Conservation (phyloP, 805 yeast species). For the Hanseniaspora jakobsenii region DNA sequence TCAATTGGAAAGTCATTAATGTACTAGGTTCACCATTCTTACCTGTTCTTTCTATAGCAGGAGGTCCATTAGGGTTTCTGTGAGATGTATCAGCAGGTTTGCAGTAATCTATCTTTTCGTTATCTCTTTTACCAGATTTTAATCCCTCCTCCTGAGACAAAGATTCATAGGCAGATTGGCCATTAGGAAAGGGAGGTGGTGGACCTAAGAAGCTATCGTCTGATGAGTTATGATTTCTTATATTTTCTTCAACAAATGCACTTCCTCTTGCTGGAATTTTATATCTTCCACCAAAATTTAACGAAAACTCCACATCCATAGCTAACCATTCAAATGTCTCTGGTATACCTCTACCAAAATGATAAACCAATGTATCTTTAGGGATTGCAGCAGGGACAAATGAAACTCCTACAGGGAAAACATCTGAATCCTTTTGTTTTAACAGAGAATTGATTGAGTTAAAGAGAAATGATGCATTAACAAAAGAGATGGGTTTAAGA, state of each 20-base stretch:
- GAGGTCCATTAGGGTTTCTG: background rate
- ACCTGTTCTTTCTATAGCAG: background rate
- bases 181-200: too few species aligned
- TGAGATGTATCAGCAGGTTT: too few species aligned
- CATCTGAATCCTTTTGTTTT: slow-evolving; percentile 39
- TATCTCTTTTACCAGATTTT: too few species aligned
- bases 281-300: slow-evolving; percentile 32
- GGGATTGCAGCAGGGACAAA: slow-evolving; percentile 52
- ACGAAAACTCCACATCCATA: slow-evolving; percentile 51
- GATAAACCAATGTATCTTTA: slow-evolving; percentile 46
- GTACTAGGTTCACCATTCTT: slow-evolving; percentile 18
- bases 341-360: slow-evolving; percentile 41
- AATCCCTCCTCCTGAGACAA: too few species aligned
- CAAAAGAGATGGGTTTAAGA: slow-evolving; percentile 30
- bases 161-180: background rate
- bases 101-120: too few species aligned
- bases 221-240: slow-evolving; percentile 19
- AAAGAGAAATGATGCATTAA: slow-evolving; percentile 45
- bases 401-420: slow-evolving; percentile 46
- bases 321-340: slow-evolving; percentile 49
- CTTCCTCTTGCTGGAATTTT: slow-evolving; percentile 14
- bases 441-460: slow-evolving; percentile 43
- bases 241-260: background rate
- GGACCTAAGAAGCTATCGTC: too few species aligned
- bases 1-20: slow-evolving; percentile 38